Conservation (phyloP, 257 asterid species). For the Cordia subcordata region DNA sequence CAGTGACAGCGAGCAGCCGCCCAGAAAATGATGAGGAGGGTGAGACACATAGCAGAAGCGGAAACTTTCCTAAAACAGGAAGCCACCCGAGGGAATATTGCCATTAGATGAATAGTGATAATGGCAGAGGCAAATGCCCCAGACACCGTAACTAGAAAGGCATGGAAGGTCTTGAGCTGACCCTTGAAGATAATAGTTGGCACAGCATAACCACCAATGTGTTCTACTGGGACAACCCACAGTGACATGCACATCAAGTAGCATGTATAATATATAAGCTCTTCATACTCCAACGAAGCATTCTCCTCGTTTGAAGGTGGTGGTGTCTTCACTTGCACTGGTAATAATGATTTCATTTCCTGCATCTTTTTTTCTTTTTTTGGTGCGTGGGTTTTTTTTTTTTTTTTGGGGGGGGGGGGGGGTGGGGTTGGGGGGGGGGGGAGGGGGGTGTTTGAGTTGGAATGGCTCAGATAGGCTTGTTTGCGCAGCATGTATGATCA, state of each 20-base stretch:
- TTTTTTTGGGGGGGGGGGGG: too few species aligned
- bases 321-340: not conserved
- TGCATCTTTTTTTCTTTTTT: not conserved
- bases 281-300: not conserved
- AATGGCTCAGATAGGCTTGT: too few species aligned
- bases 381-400: too few species aligned
- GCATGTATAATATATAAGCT: not conserved
- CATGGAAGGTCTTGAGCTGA: conserved; percentile 7
- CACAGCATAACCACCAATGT: not conserved
- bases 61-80: not conserved
- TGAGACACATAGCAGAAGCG: not conserved
- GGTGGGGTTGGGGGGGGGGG: too few species aligned
- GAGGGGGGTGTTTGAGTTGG: too few species aligned
- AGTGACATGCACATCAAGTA: not conserved
- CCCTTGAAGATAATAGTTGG: conserved; percentile 12
- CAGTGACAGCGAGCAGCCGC: conserved; percentile 4
- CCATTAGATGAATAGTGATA: not conserved
- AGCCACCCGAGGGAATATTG: conserved; percentile 1
- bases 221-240: not conserved
- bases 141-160: not conserved
- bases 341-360: conserved; percentile 2
- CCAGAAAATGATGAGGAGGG: not conserved
- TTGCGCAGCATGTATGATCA: too few species aligned
- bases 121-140: not conserved
- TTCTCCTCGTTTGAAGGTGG: conserved; percentile 2